Evolutionary conservation across 208 protist genomes (phyloP), one percentile per base, ranked within the genome.

Genomic region (Tritrichomonas musculus): DNA sequence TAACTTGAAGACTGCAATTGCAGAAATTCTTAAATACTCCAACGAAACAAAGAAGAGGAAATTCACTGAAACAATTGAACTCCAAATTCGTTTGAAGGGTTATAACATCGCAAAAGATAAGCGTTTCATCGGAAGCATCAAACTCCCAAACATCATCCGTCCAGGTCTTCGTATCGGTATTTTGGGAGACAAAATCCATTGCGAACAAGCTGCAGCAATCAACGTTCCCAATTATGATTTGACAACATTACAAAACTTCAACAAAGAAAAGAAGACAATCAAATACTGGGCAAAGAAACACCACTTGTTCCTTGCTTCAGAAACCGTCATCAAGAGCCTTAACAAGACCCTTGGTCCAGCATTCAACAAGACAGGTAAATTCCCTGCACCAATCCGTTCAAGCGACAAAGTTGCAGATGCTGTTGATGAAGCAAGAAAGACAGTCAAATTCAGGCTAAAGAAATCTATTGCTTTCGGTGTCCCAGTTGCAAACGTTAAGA

Each of bases 61-160:
- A 94, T 99, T 99, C 96, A 94, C 97, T 73, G 98, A 99, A 97
- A 98, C 98, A 94, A 96, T 99, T 93, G 99, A 99, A 94, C 97
- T 99, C 41, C 98, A 99, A 97, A 97, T 99, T 93, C 98, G 98
- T 93, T 97, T 99, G 36, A 99, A 99, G 98, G 98, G 99, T 96
- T 99, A 99, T 96, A 98, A 99, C 96, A 96, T 98, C 94, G 96
- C 98, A 94, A 99, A 99, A 96, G 99, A 99, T 97, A 99, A 99
- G 97, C 98, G 99, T 98, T 99, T 99, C 97, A 97, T 96, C 80
- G 98, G 98, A 94, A 97, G 97, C 92, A 94, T 99, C 92, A 96
- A 97, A 92, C 97, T 99, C 50, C 97, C 98, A 92, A 95, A 97
- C 96, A 94, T 98, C 92, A 96, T 97, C 96, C 96, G 97, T 96